Evolutionary conservation across 164 flowering plant species (phyloP).

Genomic region (Piper longum): DNA sequence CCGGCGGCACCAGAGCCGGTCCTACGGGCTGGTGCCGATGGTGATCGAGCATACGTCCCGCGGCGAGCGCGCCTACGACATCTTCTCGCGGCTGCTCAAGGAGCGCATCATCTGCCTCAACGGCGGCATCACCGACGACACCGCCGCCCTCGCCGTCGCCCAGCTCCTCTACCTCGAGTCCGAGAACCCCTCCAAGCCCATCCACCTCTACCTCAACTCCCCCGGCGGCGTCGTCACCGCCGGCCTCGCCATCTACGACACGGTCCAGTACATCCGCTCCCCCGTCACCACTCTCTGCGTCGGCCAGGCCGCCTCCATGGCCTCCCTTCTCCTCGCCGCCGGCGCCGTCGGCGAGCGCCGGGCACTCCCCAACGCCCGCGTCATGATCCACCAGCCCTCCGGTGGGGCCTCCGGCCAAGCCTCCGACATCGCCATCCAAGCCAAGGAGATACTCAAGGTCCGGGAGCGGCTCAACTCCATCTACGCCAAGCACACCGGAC

Average conservation of each 20-base stretch:
- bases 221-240: conserved; percentile 96
- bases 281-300: conserved; percentile 80
- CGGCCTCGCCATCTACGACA: conserved; percentile 94
- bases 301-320: conserved; percentile 98
- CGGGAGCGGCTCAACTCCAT: conserved; percentile 70
- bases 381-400: conserved; percentile 94
- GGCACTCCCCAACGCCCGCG: conserved; percentile 79
- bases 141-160: conserved; percentile 92
- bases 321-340: conserved; percentile 72
- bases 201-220: conserved; percentile 81
- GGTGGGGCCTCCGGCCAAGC: conserved; percentile 95
- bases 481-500: conserved; percentile 78
- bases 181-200: conserved; percentile 88
- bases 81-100: conserved; percentile 91
- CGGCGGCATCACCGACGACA: conserved; percentile 82
- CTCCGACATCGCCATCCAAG: conserved; percentile 70
- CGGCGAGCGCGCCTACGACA: conserved; percentile 92
- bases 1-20: neutral
- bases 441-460: conserved; percentile 68
- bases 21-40: conserved; percentile 71
- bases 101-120: conserved; percentile 88
- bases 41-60: conserved; percentile 87
- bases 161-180: conserved; percentile 90
- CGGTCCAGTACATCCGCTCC: conserved; percentile 84
- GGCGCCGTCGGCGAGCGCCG: conserved; percentile 92